phyloP scores from a whole-genome alignment of 1,284 basidiomycete species.

The Rhodotorula sp. region DNA sequence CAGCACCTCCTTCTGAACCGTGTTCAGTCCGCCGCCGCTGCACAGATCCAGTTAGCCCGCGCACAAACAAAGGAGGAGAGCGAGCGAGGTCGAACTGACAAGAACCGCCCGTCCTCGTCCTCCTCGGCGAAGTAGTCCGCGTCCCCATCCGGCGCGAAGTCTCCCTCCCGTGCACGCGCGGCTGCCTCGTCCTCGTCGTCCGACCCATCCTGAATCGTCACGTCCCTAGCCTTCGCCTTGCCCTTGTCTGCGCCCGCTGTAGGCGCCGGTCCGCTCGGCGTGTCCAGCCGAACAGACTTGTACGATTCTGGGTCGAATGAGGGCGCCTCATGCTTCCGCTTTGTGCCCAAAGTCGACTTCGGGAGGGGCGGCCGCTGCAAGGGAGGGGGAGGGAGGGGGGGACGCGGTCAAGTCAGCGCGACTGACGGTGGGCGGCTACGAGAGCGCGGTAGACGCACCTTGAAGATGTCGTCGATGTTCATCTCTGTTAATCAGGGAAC shows the following conservation, averaged over 20 bases:
- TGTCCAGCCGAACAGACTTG: slow-evolving; percentile 29
- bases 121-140: slow-evolving; percentile 86
- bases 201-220: slow-evolving; percentile 49
- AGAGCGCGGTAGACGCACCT: neutral
- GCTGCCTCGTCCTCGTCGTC: slow-evolving; percentile 49
- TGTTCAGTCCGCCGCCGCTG: slow-evolving; percentile 76
- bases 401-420: neutral
- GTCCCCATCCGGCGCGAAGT: slow-evolving; percentile 63
- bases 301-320: slow-evolving; percentile 23
- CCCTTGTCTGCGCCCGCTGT: slow-evolving; percentile 1
- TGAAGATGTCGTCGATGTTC: slow-evolving; percentile 40
- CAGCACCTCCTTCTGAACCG: slow-evolving; percentile 82
- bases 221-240: neutral
- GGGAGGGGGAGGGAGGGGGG: neutral
- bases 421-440: neutral
- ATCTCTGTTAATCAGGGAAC: neutral
- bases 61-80: neutral
- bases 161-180: slow-evolving; percentile 3
- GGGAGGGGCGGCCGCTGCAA: slow-evolving; percentile 35
- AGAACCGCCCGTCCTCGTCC: slow-evolving; percentile 89
- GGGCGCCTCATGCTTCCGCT: slow-evolving; percentile 32
- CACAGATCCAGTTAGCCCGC: neutral
- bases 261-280: slow-evolving; percentile 50
- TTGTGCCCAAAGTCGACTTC: slow-evolving; percentile 15
- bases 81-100: slow-evolving; percentile 9